Percentiles rank a stretch among this genome's conserved stretches.
phyloP scores from a whole-genome alignment of 352 stramenopile species.

The Phytopythium ostracodes region DNA sequence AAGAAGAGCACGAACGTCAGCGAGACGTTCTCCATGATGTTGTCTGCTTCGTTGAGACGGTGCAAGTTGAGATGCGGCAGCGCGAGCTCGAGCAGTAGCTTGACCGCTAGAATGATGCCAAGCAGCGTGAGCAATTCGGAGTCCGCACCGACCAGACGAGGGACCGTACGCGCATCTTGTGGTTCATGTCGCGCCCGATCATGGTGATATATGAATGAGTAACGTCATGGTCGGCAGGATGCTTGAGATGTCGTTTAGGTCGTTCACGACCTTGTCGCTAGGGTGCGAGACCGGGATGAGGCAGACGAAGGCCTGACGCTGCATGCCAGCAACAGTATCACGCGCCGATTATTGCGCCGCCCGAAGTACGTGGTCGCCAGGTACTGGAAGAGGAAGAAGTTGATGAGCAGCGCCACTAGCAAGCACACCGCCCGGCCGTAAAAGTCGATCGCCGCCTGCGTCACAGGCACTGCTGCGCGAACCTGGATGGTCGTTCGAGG shows the following conservation, averaged over 20 bases:
- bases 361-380: constrained; percentile 14
- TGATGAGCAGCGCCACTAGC: constrained; percentile 10
- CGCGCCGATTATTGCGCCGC: constrained; percentile 11
- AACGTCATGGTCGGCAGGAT: constrained; percentile 30
- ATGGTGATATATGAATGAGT: constrained; percentile 38
- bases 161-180: constrained; percentile 22
- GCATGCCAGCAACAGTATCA: constrained; percentile 11
- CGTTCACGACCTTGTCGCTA: constrained; percentile 12
- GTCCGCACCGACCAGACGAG: constrained; percentile 8
- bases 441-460: constrained; percentile 9
- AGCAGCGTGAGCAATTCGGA: constrained; percentile 14
- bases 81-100: constrained; percentile 9
- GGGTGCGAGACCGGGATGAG: constrained; percentile 23
- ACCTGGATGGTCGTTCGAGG: neutral
- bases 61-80: neutral
- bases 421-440: constrained; percentile 8
- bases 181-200: constrained; percentile 24
- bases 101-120: constrained; percentile 8
- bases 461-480: neutral
- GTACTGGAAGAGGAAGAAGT: constrained; percentile 15
- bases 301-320: constrained; percentile 17
- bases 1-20: constrained; percentile 37
- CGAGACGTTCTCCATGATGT: constrained; percentile 23
- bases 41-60: constrained; percentile 10
- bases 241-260: constrained; percentile 35